Evolutionary conservation across 495 filamentous ascomycete genomes (phyloP).

Genomic region (Penicilliopsis zonata): DNA sequence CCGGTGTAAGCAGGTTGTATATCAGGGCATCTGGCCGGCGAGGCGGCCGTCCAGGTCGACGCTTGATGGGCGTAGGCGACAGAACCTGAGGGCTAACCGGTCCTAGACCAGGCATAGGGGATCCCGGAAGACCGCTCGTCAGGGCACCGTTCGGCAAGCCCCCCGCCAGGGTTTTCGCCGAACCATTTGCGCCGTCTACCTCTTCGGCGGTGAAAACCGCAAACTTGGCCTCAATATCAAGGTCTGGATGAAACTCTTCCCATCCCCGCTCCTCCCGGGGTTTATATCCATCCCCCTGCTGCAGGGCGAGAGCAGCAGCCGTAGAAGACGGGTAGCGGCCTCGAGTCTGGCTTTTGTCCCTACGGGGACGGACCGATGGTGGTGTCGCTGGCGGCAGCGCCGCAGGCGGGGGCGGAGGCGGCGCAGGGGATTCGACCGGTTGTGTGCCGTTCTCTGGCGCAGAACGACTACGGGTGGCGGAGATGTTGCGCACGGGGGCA

Average conservation of each 20-base stretch:
- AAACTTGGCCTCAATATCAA: constrained; percentile 74
- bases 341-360: constrained; percentile 37
- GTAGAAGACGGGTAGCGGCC: constrained; percentile 66
- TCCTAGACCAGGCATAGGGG: constrained; percentile 3
- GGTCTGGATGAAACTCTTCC: constrained; percentile 92
- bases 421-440: constrained; percentile 12
- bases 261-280: constrained; percentile 91
- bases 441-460: constrained; percentile 14
- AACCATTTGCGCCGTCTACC: constrained; percentile 53
- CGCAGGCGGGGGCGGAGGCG: constrained; percentile 18
- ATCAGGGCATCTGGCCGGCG: constrained; percentile 49
- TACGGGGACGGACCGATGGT: constrained; percentile 36
- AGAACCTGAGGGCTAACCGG: constrained; percentile 7
- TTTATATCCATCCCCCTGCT: constrained; percentile 90
- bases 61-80: constrained; percentile 35
- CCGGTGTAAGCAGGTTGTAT: constrained; percentile 44
- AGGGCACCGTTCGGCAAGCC: constrained; percentile 18
- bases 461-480: constrained; percentile 16
- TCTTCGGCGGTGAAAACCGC: constrained; percentile 71
- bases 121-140: constrained; percentile 1
- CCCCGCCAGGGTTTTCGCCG: constrained; percentile 15
- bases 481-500: constrained; percentile 14
- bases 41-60: constrained; percentile 49
- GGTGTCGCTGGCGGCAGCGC: constrained; percentile 28
- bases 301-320: constrained; percentile 70